These are phyloP conservation scores for Rhizopogon vulgaris DNA, from an alignment of 768 basidiomycete species.

Conservation along the genomic window DNA sequence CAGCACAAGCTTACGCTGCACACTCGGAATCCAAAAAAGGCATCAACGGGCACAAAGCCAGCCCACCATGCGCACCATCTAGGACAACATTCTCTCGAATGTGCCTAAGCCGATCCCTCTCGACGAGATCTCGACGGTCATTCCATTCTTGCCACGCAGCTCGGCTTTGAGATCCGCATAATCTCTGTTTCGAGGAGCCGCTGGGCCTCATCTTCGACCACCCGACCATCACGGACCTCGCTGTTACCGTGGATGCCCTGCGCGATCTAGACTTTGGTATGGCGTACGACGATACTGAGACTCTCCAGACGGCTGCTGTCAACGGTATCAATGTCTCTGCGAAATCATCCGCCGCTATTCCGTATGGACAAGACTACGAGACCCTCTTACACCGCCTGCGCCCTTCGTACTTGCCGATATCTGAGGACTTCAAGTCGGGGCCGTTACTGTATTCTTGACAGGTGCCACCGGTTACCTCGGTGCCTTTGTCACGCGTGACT, in stretches of 20 bases:
- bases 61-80: constrained; percentile 77
- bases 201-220: constrained; percentile 87
- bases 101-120: constrained; percentile 72
- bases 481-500: constrained; percentile 80
- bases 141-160: constrained; percentile 94
- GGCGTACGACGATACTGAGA: constrained; percentile 26
- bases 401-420: constrained; percentile 51
- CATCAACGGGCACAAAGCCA: constrained; percentile 33
- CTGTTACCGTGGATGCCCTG: constrained; percentile 66
- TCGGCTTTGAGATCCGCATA: constrained; percentile 96
- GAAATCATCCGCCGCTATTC: constrained; percentile 29
- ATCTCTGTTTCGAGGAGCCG: constrained; percentile 85
- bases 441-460: constrained; percentile 85
- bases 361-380: constrained; percentile 79
- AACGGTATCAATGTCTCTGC: constrained; percentile 13
- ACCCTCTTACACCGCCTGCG: constrained; percentile 52
- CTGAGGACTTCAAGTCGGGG: constrained; percentile 46
- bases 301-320: constrained; percentile 11
- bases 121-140: constrained; percentile 98
- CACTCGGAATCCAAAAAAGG: constrained; percentile 33
- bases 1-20: constrained; percentile 51
- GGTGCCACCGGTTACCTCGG: constrained; percentile 97
- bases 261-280: constrained; percentile 80
- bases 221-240: constrained; percentile 79
- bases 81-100: constrained; percentile 75